Evolutionary conservation across 2,329 filamentous ascomycete genomes (phyloP), one percentile per base, ranked within the genome.

Genomic region (Saccharata proteae): DNA sequence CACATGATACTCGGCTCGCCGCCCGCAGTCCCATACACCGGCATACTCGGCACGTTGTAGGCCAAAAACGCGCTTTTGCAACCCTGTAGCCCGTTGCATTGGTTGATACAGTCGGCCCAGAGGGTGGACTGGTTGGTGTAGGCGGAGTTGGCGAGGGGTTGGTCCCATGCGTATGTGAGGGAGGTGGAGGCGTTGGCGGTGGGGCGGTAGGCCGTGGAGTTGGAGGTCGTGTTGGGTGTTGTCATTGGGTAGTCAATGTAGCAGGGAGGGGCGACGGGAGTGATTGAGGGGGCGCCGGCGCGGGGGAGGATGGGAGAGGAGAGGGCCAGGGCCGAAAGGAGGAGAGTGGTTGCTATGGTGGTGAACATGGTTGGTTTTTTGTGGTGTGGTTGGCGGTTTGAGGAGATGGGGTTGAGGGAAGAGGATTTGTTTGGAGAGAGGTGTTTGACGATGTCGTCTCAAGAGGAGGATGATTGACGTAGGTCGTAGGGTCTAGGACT

Each of bases 201-300:
- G 48, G 52, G 20, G 49, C 52, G 17, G 50, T 52, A n/a, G 51
- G 26, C 21, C 2, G 13, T 3, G 1, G 10, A n/a, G 8, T 22
- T 22, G 7, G 22, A 11, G 10, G 9, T 25, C n/a, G 32, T 15
- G 12, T 20, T 5, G 6, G 16, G 15, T 2, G 23, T 6, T n/a
- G 16, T 7, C 7, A 25, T 24, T 0, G 34, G 29, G 30, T 29
- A 19, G 14, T 13, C 18, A 14, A 35, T 6, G 22, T 12, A n/a
- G 28, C 33, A 35, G 28, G 27, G 27, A 3, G 33, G 12, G 12
- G 16, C 18, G 17, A 35, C 27, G 21, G 27, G 28, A 3, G n/a
- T 10, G 27, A 26, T 27, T 14, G 27, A 10, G n/a, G 33, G 33
- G 15, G 6, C 33, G 28, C 33, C 33, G 23, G 33, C 33, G 33